Base-by-base conservation (phyloP, 2,329 filamentous ascomycete species). In the Calonectria montana region DNA sequence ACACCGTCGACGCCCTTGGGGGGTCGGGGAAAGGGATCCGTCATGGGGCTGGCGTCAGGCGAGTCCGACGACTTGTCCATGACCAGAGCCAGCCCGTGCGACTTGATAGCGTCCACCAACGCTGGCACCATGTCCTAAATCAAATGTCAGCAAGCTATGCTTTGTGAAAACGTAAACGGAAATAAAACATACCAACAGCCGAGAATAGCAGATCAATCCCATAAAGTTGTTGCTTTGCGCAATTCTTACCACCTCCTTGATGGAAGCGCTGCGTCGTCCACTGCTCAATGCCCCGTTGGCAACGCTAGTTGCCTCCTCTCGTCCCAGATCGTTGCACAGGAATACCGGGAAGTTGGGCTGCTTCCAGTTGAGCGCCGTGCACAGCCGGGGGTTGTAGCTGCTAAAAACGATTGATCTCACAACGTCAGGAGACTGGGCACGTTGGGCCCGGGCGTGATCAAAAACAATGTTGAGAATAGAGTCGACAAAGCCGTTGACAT, bases 301-400 rank as follows among this genome's bases (percentile, higher is more conserved):
- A 16, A 82, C 80, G 8, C 79, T 77, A 70, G 84, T 83, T 25
- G 83, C 81, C 31, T 87, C 88, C 71, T 92, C 90, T 9, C 89
- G 87, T 25, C 95, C 95, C 29, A 98, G 90, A 71, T 98, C 95
- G 82, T 98, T 98, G 85, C 96, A 98, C 57, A 98, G 88, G 77
- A 99, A 94, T 0, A 98, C 94, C 0, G 97, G 97, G 82, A 98
- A 99, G 81, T 98, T 99, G 2, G 97, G 97, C 83, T 99, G 97
- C 83, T 99, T 99, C 97, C 97, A 99, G 84, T 99, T 99, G 78
- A 99, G 86, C 6, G 96, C 96, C 18, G 94, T 97, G 84, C 97
- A 99, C 23, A 98, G 90, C 74, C 93, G 93, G 15, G 94, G 88
- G 81, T 97, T 98, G 83, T 96, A 98, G 25, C 95, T 97, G 78